A percentile compares a stretch with the other conserved stretches of the same genome.
Evolutionary conservation across 2,329 filamentous ascomycete genomes (phyloP).

Genomic region (Magnaporthiopsis poae): DNA sequence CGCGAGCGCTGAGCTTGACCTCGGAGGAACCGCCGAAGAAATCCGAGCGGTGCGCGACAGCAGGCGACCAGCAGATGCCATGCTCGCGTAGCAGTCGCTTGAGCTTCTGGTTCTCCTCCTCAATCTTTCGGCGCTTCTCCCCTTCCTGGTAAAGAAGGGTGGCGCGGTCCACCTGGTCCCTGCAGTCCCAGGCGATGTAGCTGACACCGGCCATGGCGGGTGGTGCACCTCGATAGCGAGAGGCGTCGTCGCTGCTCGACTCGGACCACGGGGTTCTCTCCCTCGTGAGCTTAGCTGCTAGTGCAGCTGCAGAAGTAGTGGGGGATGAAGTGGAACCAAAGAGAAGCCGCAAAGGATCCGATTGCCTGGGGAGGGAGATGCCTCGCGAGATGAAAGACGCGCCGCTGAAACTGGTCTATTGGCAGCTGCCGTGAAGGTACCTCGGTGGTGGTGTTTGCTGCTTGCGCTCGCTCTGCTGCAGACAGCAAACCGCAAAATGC

Average conservation of each 20-base stretch:
- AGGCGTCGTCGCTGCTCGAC: background rate
- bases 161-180: slow-evolving; percentile 42
- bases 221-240: background rate
- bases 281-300: background rate
- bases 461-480: background rate
- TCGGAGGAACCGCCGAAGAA: background rate
- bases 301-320: background rate
- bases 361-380: background rate
- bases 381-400: background rate
- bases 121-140: slow-evolving; percentile 32
- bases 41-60: slow-evolving; percentile 20
- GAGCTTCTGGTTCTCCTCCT: slow-evolving; percentile 38
- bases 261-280: background rate
- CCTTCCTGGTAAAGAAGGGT: slow-evolving; percentile 38
- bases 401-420: too few species aligned
- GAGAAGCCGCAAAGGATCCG: background rate
- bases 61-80: slow-evolving; percentile 40
- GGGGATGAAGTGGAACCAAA: background rate
- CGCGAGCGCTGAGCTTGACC: background rate
- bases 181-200: slow-evolving; percentile 4
- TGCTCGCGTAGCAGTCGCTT: slow-evolving; percentile 44
- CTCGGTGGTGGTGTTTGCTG: background rate
- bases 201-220: background rate
- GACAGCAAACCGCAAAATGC: background rate
- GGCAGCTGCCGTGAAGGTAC: background rate